Evolutionary conservation across 2,329 filamentous ascomycete species (phyloP).

Genomic region (Cercospora berteroae): DNA sequence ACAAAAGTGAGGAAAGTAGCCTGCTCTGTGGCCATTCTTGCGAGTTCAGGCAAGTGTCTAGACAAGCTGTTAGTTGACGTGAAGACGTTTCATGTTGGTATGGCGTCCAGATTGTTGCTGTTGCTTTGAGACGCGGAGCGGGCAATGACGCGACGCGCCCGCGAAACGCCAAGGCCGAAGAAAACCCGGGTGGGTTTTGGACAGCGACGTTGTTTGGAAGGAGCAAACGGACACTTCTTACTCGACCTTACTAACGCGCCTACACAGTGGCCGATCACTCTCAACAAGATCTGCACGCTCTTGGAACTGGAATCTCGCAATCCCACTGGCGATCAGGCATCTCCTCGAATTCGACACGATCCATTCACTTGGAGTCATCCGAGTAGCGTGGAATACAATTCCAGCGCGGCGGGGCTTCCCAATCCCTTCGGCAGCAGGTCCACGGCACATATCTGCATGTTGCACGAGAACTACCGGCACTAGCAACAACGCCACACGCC

Average conservation of each 20-base stretch:
- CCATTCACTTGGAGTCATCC: conserved; percentile 1
- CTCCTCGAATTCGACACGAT: not conserved
- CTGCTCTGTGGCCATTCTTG: conserved; percentile 25
- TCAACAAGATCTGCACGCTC: not conserved
- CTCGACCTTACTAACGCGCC: not conserved
- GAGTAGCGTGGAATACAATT: not conserved
- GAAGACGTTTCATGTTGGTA: conserved; percentile 3
- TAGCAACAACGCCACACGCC: conserved; percentile 32
- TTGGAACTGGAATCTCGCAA: not conserved
- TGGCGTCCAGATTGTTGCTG: not conserved
- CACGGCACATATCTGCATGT: conserved; percentile 15
- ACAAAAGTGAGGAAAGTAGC: conserved; percentile 58
- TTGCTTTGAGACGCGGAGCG: not conserved
- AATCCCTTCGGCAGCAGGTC: not conserved
- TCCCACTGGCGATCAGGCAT: not conserved
- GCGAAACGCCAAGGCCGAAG: not conserved
- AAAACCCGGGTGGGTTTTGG: not conserved
- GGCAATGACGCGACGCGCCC: not conserved
- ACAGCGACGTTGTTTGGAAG: not conserved
- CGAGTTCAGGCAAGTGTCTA: not conserved
- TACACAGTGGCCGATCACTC: not conserved
- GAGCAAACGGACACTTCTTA: not conserved
- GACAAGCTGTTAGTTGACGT: not conserved
- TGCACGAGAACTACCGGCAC: conserved; percentile 14
- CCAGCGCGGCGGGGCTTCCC: conserved; percentile 4